Evolutionary conservation across 805 yeast species (phyloP).

Genomic region (Spencermartinsiella europaea): DNA sequence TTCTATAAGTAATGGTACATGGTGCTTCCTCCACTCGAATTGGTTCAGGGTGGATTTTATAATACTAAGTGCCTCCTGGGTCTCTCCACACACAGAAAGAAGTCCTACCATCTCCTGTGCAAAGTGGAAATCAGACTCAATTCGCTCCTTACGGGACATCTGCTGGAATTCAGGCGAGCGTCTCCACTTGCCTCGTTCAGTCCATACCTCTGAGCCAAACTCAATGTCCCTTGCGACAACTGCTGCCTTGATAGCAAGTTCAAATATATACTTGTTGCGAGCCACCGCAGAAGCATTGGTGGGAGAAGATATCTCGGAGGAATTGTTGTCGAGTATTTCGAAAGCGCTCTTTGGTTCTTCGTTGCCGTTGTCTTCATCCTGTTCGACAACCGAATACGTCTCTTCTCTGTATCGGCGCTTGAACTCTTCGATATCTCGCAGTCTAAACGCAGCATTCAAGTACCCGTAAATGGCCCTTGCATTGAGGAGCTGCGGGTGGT

Average conservation of each 20-base stretch:
- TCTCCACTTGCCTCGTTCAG: constrained; percentile 71
- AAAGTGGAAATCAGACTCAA: constrained; percentile 55
- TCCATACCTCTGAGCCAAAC: constrained; percentile 67
- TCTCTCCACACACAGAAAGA: constrained; percentile 48
- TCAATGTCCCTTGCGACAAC: constrained; percentile 46
- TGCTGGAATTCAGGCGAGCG: constrained; percentile 47
- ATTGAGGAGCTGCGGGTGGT: constrained; percentile 40
- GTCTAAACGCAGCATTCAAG: constrained; percentile 42
- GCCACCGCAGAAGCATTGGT: constrained; percentile 22
- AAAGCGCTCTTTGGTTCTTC: too few relatives aligned
- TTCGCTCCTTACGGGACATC: constrained; percentile 36
- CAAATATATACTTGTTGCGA: constrained; percentile 49
- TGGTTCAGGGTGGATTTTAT: constrained; percentile 61
- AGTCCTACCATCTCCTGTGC: constrained; percentile 65
- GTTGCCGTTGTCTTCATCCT: constrained; percentile 8
- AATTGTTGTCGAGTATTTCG: constrained; percentile 12
- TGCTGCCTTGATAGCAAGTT: constrained; percentile 63
- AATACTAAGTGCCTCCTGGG: constrained; percentile 66
- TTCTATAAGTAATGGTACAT: constrained; percentile 32
- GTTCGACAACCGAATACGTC: constrained; percentile 30
- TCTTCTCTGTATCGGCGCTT: constrained; percentile 32
- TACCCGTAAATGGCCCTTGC: constrained; percentile 44
- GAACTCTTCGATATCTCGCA: constrained; percentile 35
- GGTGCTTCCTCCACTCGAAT: constrained; percentile 58
- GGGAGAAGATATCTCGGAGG: not conserved